These are phyloP conservation scores for Coix lacrymajobi DNA, from an alignment of 176 grass and related monocot species.

Conservation along the genomic window DNA sequence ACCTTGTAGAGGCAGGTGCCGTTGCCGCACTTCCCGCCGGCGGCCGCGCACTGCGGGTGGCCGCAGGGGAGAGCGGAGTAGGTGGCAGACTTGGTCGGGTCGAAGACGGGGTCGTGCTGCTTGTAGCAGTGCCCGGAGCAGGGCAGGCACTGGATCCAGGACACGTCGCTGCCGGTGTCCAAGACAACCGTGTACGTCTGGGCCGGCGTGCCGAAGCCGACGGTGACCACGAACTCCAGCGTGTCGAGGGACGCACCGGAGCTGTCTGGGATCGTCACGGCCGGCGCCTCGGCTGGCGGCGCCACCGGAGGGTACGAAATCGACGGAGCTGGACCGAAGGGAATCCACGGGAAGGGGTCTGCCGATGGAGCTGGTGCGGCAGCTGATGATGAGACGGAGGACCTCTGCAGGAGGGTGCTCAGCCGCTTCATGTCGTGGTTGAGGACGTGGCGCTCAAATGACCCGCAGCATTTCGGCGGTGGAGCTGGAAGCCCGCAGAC, in stretches of 20 bases:
- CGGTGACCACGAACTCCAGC: constrained; percentile 45
- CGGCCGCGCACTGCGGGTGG: constrained; percentile 20
- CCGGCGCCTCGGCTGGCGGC: neutral
- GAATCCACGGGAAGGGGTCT: neutral
- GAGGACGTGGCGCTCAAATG: neutral
- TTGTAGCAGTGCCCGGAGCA: constrained; percentile 53
- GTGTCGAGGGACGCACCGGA: constrained; percentile 26
- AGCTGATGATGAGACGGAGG: neutral
- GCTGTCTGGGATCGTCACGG: constrained; percentile 31
- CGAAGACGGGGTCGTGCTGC: constrained; percentile 57
- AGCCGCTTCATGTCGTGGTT: constrained; percentile 16
- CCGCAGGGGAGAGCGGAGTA: constrained; percentile 40
- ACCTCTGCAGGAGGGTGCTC: neutral
- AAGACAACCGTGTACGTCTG: constrained; percentile 19
- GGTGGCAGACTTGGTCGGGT: constrained; percentile 53
- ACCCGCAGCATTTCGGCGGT: neutral
- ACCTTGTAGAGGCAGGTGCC: constrained; percentile 43
- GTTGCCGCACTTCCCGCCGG: neutral
- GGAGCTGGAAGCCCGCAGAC: neutral
- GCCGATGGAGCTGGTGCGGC: too few relatives aligned
- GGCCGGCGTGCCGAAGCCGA: constrained; percentile 59
- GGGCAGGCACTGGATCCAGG: constrained; percentile 76
- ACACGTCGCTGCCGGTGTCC: constrained; percentile 75
- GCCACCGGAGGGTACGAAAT: neutral
- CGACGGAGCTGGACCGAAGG: neutral